These are phyloP conservation scores for Geosiphon pyriformis DNA, from an alignment of 192 early-diverging fungal species.

Conservation along the genomic window DNA sequence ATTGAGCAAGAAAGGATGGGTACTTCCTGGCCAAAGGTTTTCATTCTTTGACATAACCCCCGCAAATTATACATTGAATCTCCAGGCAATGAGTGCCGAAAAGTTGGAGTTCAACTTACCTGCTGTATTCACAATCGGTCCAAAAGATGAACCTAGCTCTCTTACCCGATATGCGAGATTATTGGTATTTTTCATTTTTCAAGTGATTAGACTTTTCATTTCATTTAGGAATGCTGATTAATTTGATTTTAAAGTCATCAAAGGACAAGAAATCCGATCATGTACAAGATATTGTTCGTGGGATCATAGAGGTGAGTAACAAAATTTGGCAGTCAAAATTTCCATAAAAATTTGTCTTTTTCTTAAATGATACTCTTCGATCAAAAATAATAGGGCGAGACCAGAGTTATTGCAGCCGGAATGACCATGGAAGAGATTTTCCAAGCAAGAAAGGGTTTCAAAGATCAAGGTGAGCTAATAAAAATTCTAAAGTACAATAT, in stretches of 20 bases:
- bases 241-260: no score
- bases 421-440: slow-evolving; percentile 58
- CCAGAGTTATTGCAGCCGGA: slow-evolving; percentile 45
- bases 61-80: slow-evolving; percentile 36
- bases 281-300: neutral
- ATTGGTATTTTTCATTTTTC: slow-evolving; percentile 15
- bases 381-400: slow-evolving; percentile 52
- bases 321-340: neutral
- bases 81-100: slow-evolving; percentile 46
- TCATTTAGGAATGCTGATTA: no score
- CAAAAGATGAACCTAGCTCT: slow-evolving; percentile 22
- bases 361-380: slow-evolving; percentile 15
- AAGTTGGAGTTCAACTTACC: slow-evolving; percentile 46
- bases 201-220: neutral
- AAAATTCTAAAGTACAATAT: no score
- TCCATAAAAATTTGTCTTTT: neutral
- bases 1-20: slow-evolving; percentile 35
- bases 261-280: neutral
- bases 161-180: slow-evolving; percentile 28
- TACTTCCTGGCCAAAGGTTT: slow-evolving; percentile 23
- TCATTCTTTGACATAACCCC: slow-evolving; percentile 35
- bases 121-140: slow-evolving; percentile 49
- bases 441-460: slow-evolving; percentile 46
- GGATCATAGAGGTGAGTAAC: neutral
- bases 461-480: slow-evolving; percentile 35